Conservation (phyloP, 495 filamentous ascomycete genomes). For the Bacidia rubella region DNA sequence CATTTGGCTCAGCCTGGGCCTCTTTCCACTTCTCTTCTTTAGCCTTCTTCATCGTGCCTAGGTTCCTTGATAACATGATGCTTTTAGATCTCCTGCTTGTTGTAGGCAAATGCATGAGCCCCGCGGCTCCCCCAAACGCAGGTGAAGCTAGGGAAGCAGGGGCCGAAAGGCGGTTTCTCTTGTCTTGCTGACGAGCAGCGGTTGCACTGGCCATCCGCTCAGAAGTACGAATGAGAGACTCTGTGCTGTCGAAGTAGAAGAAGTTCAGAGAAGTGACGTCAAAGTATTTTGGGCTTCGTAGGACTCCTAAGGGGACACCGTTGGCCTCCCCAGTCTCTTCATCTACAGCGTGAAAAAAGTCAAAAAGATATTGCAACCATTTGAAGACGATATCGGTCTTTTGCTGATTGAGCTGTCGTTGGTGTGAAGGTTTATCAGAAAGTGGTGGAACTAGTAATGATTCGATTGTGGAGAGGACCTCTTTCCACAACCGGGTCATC, state of each 20-base stretch:
- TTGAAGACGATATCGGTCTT: constrained; percentile 91
- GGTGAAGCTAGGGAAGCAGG: constrained; percentile 44
- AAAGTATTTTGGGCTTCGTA: constrained; percentile 96
- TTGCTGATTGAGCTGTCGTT: constrained; percentile 72
- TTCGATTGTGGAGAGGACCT: constrained; percentile 85
- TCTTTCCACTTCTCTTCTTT: constrained; percentile 94
- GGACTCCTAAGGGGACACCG: constrained; percentile 77
- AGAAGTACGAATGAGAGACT: constrained; percentile 79
- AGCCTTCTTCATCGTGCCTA: constrained; percentile 88
- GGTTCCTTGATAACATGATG: constrained; percentile 87
- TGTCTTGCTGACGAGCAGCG: constrained; percentile 57
- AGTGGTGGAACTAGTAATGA: constrained; percentile 82
- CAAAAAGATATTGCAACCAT: constrained; percentile 84
- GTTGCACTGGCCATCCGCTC: constrained; percentile 90
- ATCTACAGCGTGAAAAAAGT: constrained; percentile 90
- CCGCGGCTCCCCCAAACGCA: constrained; percentile 43
- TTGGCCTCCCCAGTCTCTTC: constrained; percentile 72
- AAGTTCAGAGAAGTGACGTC: constrained; percentile 92
- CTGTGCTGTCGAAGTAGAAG: constrained; percentile 93
- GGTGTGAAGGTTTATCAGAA: constrained; percentile 85
- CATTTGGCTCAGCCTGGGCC: constrained; percentile 89
- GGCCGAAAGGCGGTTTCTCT: constrained; percentile 58
- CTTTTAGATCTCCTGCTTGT: constrained; percentile 66
- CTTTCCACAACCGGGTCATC: constrained; percentile 98
- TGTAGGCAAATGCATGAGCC: constrained; percentile 54